phyloP scores from a whole-genome alignment of 2,329 filamentous ascomycete genomes.

The Waltergamsia citrina region DNA sequence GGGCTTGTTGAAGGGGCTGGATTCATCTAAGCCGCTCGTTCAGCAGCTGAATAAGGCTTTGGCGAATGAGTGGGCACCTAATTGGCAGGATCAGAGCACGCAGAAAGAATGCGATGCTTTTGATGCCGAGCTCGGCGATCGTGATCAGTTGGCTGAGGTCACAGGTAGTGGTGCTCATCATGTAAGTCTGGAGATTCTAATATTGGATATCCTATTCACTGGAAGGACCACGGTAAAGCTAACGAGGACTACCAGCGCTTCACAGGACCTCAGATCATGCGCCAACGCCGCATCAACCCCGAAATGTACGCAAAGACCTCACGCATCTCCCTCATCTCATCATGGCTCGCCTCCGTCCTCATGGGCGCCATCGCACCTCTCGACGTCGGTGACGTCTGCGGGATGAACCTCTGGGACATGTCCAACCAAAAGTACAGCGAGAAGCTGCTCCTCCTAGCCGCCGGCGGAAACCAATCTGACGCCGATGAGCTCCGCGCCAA shows the following conservation, averaged over 20 bases:
- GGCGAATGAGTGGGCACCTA: slow-evolving; percentile 80
- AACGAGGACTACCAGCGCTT: slow-evolving; percentile 54
- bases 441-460: slow-evolving; percentile 64
- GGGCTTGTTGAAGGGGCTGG: slow-evolving; percentile 48
- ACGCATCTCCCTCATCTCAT: slow-evolving; percentile 88
- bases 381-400: slow-evolving; percentile 89
- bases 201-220: background rate
- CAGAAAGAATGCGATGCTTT: slow-evolving; percentile 87
- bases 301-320: slow-evolving; percentile 71
- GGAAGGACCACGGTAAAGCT: slow-evolving; percentile 6
- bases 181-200: slow-evolving; percentile 37
- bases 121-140: slow-evolving; percentile 59
- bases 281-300: slow-evolving; percentile 72
- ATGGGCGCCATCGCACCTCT: slow-evolving; percentile 78
- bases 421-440: slow-evolving; percentile 63
- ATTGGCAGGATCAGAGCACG: slow-evolving; percentile 97
- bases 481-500: slow-evolving; percentile 59
- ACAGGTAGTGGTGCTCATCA: slow-evolving; percentile 95
- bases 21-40: slow-evolving; percentile 51
- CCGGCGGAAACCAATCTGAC: slow-evolving; percentile 49
- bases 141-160: slow-evolving; percentile 60
- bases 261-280: slow-evolving; percentile 92
- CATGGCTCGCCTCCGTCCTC: slow-evolving; percentile 86
- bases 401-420: slow-evolving; percentile 96
- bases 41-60: slow-evolving; percentile 67